Evolutionary conservation across 495 filamentous ascomycete genomes (phyloP).

Genomic region (Xylaria castorea): DNA sequence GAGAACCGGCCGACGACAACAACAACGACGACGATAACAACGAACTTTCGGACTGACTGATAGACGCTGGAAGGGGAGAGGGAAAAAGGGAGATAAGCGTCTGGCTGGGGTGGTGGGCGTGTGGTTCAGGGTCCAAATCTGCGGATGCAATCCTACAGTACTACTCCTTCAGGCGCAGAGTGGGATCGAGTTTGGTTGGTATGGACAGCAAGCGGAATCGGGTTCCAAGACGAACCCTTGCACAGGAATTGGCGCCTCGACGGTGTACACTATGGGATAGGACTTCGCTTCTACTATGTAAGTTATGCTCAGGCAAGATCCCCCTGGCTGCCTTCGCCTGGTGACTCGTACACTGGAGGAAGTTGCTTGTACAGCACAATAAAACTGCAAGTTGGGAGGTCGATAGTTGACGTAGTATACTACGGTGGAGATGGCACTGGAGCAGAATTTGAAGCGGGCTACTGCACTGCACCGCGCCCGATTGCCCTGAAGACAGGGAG

Average conservation of each 20-base stretch:
- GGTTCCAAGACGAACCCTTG: constrained; percentile 12
- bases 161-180: constrained; percentile 7
- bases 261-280: neutral
- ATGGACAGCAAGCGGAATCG: constrained; percentile 21
- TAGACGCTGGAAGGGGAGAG: constrained; percentile 19
- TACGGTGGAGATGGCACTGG: neutral
- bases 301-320: neutral
- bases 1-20: constrained; percentile 13
- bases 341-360: neutral
- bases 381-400: neutral
- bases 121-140: constrained; percentile 28
- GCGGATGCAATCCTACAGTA: constrained; percentile 25
- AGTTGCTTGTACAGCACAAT: neutral
- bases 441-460: neutral
- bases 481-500: constrained; percentile 18
- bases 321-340: neutral
- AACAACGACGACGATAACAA: constrained; percentile 10
- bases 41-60: constrained; percentile 9
- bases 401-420: neutral
- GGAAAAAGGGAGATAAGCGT: constrained; percentile 28
- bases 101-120: constrained; percentile 13
- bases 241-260: neutral
- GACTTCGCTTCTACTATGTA: neutral
- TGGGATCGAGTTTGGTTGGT: constrained; percentile 21
- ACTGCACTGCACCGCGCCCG: neutral